Base-by-base conservation (phyloP, 345 rosid species). In the Rhodamnia rubescens region DNA sequence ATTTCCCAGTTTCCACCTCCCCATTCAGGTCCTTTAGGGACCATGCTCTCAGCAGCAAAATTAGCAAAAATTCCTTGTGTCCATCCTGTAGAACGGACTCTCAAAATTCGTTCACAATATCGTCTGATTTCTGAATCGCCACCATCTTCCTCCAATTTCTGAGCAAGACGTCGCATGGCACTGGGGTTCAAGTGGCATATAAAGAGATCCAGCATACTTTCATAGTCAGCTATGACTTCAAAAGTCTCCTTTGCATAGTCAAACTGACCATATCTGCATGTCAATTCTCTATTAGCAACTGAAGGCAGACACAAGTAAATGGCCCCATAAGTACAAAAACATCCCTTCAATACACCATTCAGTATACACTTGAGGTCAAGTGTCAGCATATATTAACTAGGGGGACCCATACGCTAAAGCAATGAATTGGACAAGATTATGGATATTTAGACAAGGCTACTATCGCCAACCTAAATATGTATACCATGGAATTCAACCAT, bases 1-100 rank as follows among this genome's bases (percentile, higher is more conserved):
- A 96, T 97, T 91, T 97, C 99, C 99, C 99, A 97, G 93, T 97
- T 97, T 82, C 98, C 99, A 89, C 99, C 99, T 87, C 99, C 99
- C 99, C 99, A 97, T 90, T 94, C 98, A 83, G 96, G 89, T 86
- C 99, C 99, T 90, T 97, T 97, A 5, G 98, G 99, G 87, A 96
- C 99, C 98, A 97, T 94, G 89, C 97, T 96, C 92, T 97, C 99
- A 44, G 99, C 98, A 88, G 99, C 99, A 89, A 97, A 97, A 88
- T 97, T 97, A n/a, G 99, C 98, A 88, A 97, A 97, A 85, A 97
- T 95, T 55, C 99, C 98, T 85, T 97, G 99, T 24, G 99, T 97
- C 99, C 99, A 96, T 88, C 99, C 99, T 55, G 96, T 93, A 89
- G 99, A 97, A 61, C 99, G 93, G 78, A 87, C 93, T 93, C 99